These are phyloP conservation scores for Marasmius oreades DNA, from an alignment of 1,284 basidiomycete species.

Conservation along the genomic window DNA sequence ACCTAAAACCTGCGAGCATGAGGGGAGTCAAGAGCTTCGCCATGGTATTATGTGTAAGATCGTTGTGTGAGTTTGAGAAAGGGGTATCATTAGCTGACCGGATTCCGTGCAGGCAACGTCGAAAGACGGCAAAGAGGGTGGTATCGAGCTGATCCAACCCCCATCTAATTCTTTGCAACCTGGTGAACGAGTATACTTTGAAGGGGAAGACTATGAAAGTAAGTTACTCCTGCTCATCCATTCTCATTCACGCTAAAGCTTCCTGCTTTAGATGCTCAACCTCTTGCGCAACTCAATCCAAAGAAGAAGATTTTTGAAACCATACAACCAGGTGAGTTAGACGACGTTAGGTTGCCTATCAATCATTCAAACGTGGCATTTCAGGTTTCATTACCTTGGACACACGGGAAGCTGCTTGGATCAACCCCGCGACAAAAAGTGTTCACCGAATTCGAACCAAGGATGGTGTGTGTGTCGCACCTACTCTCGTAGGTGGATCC, in stretches of 20 bases:
- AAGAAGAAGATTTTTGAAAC: conserved; percentile 98
- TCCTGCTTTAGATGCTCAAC: conserved; percentile 53
- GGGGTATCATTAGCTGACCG: background rate
- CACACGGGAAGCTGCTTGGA: conserved; percentile 85
- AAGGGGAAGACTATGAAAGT: conserved; percentile 83
- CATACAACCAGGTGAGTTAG: conserved; percentile 72
- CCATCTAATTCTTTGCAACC: conserved; percentile 77
- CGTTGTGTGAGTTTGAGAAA: background rate
- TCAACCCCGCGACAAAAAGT: conserved; percentile 79
- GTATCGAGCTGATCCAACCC: conserved; percentile 89
- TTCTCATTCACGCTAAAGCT: background rate
- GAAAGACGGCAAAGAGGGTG: conserved; percentile 84
- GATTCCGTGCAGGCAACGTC: conserved; percentile 65
- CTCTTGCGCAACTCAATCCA: conserved; percentile 85
- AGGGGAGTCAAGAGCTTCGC: conserved; percentile 94
- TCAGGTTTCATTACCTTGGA: conserved; percentile 85
- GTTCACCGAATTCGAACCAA: conserved; percentile 85
- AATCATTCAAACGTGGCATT: conserved; percentile 7
- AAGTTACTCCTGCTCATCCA: conserved; percentile 23
- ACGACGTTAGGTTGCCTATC: background rate
- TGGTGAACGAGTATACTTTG: conserved; percentile 92
- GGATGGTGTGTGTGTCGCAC: conserved; percentile 79
- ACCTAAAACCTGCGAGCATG: conserved; percentile 94
- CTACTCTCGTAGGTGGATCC: conserved; percentile 81
- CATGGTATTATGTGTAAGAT: conserved; percentile 87